phyloP scores from a whole-genome alignment of 108 stramenopile species.

The Asterionellopsis glacialis region DNA sequence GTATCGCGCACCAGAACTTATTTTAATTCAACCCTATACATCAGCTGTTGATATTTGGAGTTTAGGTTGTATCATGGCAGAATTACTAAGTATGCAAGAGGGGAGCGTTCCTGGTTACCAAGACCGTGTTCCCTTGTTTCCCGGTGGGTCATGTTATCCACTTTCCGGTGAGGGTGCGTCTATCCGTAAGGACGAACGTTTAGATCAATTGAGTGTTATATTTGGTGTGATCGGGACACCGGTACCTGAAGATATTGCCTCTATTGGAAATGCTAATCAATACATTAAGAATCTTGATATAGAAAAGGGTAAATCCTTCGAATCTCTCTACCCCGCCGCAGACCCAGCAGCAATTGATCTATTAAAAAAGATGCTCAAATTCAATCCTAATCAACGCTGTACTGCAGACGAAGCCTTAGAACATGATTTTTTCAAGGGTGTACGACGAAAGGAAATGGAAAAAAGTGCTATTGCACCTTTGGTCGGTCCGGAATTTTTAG shows the following conservation, averaged over 20 bases:
- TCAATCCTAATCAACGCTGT: conserved; percentile 87
- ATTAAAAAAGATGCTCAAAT: conserved; percentile 88
- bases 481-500: conserved; percentile 66
- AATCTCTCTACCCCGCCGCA: conserved; percentile 71
- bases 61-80: conserved; percentile 88
- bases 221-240: conserved; percentile 90
- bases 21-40: conserved; percentile 93
- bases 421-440: conserved; percentile 80
- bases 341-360: conserved; percentile 83
- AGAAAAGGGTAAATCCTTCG: conserved; percentile 42
- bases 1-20: conserved; percentile 98
- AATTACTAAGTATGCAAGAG: conserved; percentile 91
- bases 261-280: conserved; percentile 65
- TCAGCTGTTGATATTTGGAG: conserved; percentile 97
- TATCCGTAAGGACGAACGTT: conserved; percentile 49
- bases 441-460: conserved; percentile 69
- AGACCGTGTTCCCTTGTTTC: conserved; percentile 93
- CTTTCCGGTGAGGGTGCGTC: conserved; percentile 72
- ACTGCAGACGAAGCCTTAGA: conserved; percentile 91
- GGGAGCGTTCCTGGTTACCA: conserved; percentile 84
- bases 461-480: conserved; percentile 35
- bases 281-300: conserved; percentile 70
- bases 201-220: conserved; percentile 97
- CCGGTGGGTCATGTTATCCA: conserved; percentile 95
- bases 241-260: conserved; percentile 69